Conservation (phyloP, 495 filamentous ascomycete genomes). For the Choiromyces venosus region DNA sequence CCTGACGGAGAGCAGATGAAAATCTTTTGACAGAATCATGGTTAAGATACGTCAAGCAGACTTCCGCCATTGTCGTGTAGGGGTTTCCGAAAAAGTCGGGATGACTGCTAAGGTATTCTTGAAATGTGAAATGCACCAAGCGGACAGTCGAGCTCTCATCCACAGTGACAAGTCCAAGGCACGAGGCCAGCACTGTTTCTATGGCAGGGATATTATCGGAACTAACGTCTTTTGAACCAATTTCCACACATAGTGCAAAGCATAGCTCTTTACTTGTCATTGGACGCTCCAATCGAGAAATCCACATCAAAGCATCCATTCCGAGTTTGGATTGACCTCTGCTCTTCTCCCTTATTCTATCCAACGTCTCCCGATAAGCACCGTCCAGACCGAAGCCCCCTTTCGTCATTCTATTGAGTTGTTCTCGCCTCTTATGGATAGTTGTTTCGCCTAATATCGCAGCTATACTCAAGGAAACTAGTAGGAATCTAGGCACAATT, state of each 20-base stretch:
- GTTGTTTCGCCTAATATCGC: too few relatives aligned
- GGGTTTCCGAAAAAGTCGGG: not conserved
- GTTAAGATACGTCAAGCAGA: not conserved
- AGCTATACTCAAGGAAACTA: too few relatives aligned
- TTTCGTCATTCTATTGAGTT: too few relatives aligned
- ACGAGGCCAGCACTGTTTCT: not conserved
- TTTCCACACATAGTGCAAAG: not conserved
- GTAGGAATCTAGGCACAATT: too few relatives aligned
- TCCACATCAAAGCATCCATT: too few relatives aligned
- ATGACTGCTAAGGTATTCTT: not conserved
- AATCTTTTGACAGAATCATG: not conserved
- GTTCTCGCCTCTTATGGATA: too few relatives aligned
- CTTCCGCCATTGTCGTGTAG: not conserved
- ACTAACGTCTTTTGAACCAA: not conserved
- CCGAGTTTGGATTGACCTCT: too few relatives aligned
- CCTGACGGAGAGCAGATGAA: not conserved
- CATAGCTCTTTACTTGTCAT: not conserved
- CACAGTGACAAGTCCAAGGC: not conserved
- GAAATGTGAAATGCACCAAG: too few relatives aligned
- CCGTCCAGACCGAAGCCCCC: too few relatives aligned
- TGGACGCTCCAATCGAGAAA: too few relatives aligned
- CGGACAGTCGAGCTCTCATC: not conserved
- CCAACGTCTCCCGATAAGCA: too few relatives aligned
- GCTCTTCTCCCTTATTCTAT: too few relatives aligned
- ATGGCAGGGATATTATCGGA: not conserved